Evolutionary conservation across 495 filamentous ascomycete genomes (phyloP), one percentile per base, ranked within the genome.

Genomic region (Physcia stellaris): DNA sequence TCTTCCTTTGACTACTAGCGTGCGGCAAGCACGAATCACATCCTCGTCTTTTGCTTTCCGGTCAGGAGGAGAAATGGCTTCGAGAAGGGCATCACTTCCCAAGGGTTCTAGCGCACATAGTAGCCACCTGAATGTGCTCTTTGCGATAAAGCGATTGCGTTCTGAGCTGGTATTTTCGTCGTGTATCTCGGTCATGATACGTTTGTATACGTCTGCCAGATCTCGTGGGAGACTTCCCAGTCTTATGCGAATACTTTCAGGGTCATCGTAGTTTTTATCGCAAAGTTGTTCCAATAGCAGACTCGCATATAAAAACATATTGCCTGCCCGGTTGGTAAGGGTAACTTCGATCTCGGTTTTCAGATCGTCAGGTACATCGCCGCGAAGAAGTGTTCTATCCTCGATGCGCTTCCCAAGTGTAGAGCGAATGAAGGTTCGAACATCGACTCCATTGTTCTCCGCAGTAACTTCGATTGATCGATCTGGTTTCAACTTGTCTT

Each of bases 241-340:
- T 28, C 42, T 46, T 15, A 31, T 42, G 6, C 33, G 30, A 16
- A 46, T 46, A 13, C 38, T 41, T 6, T 46, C 38, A 26, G 35
- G 32, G 29, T 46, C 43, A 18, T 12, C 17, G 11, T 24, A 24
- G 34, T 32, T 41, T 15, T 41, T 32, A 32, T 42, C 39, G 24
- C 38, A 46, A 4, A 46, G n/a, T 31, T 42, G 43, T 2, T 31
- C 37, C 19, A 42, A 19, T 9, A 46, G 33, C 4, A 46, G 32
- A 28, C 43, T 46, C 10, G 43, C 43, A 28, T 41, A 46, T 3
- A 46, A 26, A 16, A 46, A 46, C 43, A 46, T 42, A 21, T 41
- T 46, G 3, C 24, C 17, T 18, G 43, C 43, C 7, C 43, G 43
- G 18, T 16, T 30, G 13, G 32, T 46, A 6, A 46, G 39, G 15